Conservation (phyloP, 2,329 filamentous ascomycete species). For the Botrytis tulipae region DNA sequence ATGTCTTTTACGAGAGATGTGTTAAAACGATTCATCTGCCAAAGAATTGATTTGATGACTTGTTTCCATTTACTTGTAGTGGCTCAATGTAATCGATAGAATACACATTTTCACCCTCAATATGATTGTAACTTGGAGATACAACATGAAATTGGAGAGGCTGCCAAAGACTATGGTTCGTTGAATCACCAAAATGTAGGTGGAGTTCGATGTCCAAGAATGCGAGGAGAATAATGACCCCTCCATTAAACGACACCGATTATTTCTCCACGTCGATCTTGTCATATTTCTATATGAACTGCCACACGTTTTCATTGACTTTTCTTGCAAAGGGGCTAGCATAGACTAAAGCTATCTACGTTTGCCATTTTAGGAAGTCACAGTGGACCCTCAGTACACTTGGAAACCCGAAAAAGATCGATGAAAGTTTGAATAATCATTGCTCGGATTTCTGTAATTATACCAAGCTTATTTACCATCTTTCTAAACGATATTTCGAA, state of each 20-base stretch:
- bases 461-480: neutral
- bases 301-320: neutral
- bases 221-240: neutral
- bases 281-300: neutral
- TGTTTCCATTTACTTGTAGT: neutral
- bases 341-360: neutral
- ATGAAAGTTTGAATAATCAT: neutral
- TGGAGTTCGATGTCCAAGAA: neutral
- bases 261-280: neutral
- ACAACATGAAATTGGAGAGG: neutral
- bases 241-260: neutral
- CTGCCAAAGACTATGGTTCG: neutral
- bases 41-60: neutral
- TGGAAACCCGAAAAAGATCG: fast-evolving
- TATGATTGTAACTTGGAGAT: neutral
- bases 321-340: neutral
- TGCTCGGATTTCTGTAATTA: neutral
- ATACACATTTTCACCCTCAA: neutral
- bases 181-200: neutral
- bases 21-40: fast-evolving
- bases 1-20: fast-evolving
- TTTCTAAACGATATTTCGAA: neutral
- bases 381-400: neutral
- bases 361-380: neutral
- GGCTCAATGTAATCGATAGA: neutral